A percentile compares a stretch with the other conserved stretches of the same genome.
These are phyloP conservation scores for Candida suzukii DNA, from an alignment of 805 yeast species.

Conservation along the genomic window DNA sequence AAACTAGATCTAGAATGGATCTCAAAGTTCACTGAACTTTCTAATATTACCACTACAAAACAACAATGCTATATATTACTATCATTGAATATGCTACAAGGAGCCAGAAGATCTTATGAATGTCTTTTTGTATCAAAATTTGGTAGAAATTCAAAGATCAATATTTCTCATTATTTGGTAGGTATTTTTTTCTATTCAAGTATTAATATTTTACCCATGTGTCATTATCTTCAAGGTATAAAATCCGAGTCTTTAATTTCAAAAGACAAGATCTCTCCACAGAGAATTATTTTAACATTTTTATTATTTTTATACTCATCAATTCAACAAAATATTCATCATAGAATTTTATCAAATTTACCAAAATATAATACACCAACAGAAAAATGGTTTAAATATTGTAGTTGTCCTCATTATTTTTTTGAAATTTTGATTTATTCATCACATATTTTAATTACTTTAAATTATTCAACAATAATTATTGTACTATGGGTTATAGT, in stretches of 20 bases:
- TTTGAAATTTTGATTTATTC: constrained; percentile 57
- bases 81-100: constrained; percentile 37
- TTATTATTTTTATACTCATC: constrained; percentile 28
- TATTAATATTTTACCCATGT: constrained; percentile 30
- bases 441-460: constrained; percentile 15
- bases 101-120: constrained; percentile 49
- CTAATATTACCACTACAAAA: neutral
- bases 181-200: constrained; percentile 55
- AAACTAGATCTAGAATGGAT: neutral
- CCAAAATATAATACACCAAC: constrained; percentile 53
- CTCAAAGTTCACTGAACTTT: neutral
- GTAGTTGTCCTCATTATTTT: constrained; percentile 62
- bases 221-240: constrained; percentile 8
- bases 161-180: constrained; percentile 57
- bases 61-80: constrained; percentile 6
- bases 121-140: constrained; percentile 43
- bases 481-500: constrained; percentile 31
- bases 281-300: neutral
- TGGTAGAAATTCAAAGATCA: constrained; percentile 44
- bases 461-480: constrained; percentile 14
- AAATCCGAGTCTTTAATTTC: neutral
- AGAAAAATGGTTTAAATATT: constrained; percentile 39
- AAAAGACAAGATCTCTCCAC: neutral
- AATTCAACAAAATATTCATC: constrained; percentile 43
- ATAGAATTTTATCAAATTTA: constrained; percentile 38